Base-by-base conservation (phyloP, 2,329 filamentous ascomycete species). In the Coniosporium tulheliwenetii region DNA sequence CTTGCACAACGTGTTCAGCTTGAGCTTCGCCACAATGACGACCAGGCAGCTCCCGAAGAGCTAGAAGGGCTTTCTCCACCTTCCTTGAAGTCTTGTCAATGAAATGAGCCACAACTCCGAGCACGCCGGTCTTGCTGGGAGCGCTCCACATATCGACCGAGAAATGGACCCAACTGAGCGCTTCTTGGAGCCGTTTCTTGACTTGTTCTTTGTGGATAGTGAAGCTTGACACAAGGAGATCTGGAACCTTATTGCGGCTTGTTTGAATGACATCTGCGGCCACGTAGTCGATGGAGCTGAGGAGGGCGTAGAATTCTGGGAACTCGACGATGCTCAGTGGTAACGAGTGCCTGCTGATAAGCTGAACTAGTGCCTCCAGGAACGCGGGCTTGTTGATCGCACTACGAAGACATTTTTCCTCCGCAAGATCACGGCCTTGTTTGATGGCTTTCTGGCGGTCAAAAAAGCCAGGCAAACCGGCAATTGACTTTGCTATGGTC, bases 331-430 rank as follows among this genome's bases (percentile, higher is more conserved):
- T 8, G 12, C 58, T 5, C 60, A 47, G 15, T 60, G 45, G 2
- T 54, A 47, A 36, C n/a, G 59, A 60, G 37, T 60, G 30, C 8
- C 8, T 32, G 8, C 8, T 12, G 12, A 32, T 32, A 12, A 12
- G 8, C 30, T 12, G 30, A 8, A 12, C 30, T 12, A 32, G 30
- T 8, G 30, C 30, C 12, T 32, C 12, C 30, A 8, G 30, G 30
- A 32, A 32, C 8, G 30, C 30, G 8, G 8, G 8, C 12, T 32
- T 32, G 30, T 32, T 32, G 30, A 32, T 12, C 12, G 30, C 30
- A 12, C 12, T 12, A 8, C 30, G 8, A 32, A 32, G 30, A 8
- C 8, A 12, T 8, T 12, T 32, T 12, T 32, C 30, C 30, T 8
- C 8, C 30, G 8, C 30, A 32, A 32, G 8, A 32, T 32, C 12